phyloP scores from a whole-genome alignment of 345 rosid species.

The Psidium guajava region DNA sequence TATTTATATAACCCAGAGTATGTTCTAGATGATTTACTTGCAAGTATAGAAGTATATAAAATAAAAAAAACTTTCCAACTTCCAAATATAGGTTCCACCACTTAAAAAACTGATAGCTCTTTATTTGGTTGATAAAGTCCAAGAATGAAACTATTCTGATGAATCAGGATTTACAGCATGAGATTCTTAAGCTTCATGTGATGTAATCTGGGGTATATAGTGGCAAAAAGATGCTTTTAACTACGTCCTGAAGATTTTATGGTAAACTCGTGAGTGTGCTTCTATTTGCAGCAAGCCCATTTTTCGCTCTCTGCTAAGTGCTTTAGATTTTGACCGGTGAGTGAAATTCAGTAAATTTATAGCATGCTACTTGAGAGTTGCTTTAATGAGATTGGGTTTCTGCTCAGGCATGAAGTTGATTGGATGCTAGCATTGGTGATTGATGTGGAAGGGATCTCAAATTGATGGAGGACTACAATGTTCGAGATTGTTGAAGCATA shows the following conservation, averaged over 20 bases:
- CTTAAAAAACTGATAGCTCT: too few relatives aligned
- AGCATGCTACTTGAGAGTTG: not conserved
- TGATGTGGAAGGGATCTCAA: not conserved
- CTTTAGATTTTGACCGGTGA: not conserved
- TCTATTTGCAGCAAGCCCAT: not conserved
- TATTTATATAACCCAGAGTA: too few relatives aligned
- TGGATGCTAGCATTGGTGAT: constrained; percentile 3
- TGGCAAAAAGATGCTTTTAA: not conserved
- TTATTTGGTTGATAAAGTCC: not conserved
- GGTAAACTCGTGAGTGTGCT: not conserved
- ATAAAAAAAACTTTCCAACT: too few relatives aligned
- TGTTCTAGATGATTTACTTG: too few relatives aligned
- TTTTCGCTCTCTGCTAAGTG: not conserved
- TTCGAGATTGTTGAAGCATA: not conserved
- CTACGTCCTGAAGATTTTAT: not conserved
- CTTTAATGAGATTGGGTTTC: not conserved
- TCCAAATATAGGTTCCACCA: too few relatives aligned
- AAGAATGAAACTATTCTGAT: not conserved
- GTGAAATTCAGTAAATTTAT: not conserved
- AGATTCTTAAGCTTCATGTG: not conserved
- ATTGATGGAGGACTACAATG: not conserved
- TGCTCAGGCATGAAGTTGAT: constrained; percentile 12
- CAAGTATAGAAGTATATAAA: too few relatives aligned
- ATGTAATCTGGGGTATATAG: not conserved
- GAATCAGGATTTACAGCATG: not conserved